Percentiles rank a stretch among this genome's conserved stretches.
Evolutionary conservation across 2,329 filamentous ascomycete genomes (phyloP).

Genomic region (Fusarium heterosporum): DNA sequence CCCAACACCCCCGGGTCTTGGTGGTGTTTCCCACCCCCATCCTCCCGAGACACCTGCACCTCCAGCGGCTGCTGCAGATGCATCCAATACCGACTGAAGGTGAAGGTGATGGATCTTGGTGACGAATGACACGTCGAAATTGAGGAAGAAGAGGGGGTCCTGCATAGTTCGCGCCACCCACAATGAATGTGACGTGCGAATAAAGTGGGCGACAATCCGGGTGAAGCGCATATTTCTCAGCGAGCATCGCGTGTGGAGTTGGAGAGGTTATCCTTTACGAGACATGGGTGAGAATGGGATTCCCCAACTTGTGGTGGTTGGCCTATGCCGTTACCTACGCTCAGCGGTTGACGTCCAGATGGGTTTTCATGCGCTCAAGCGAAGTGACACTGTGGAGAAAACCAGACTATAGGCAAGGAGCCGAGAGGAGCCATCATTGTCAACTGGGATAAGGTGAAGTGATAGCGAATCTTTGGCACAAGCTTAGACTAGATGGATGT

Average conservation of each 20-base stretch:
- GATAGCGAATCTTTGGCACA: slow-evolving; percentile 28
- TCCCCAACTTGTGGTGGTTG: slow-evolving; percentile 27
- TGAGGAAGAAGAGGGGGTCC: slow-evolving; percentile 7
- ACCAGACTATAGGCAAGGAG: slow-evolving; percentile 13
- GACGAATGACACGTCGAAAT: slow-evolving; percentile 4
- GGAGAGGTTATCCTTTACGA: slow-evolving; percentile 24
- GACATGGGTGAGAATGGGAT: slow-evolving; percentile 22
- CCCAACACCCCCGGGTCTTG: slow-evolving; percentile 52
- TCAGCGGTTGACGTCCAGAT: slow-evolving; percentile 26
- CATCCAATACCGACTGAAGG: slow-evolving; percentile 41
- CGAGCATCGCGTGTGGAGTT: slow-evolving; percentile 34
- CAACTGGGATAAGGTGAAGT: slow-evolving; percentile 8
- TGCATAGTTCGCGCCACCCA: slow-evolving; percentile 20
- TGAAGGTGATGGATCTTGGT: slow-evolving; percentile 24
- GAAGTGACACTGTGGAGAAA: slow-evolving; percentile 19
- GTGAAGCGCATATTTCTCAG: slow-evolving; percentile 33
- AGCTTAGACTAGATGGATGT: slow-evolving; percentile 32
- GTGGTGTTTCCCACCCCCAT: slow-evolving; percentile 51
- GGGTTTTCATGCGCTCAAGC: slow-evolving; percentile 20
- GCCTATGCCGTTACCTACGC: slow-evolving; percentile 9
- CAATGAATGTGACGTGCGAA: slow-evolving; percentile 12
- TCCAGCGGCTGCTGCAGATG: slow-evolving; percentile 50
- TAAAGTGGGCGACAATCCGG: slow-evolving; percentile 32
- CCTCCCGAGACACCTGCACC: slow-evolving; percentile 52
- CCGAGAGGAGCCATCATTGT: slow-evolving; percentile 10